Conservation (phyloP, 768 basidiomycete genomes). For the Panus rudis region DNA sequence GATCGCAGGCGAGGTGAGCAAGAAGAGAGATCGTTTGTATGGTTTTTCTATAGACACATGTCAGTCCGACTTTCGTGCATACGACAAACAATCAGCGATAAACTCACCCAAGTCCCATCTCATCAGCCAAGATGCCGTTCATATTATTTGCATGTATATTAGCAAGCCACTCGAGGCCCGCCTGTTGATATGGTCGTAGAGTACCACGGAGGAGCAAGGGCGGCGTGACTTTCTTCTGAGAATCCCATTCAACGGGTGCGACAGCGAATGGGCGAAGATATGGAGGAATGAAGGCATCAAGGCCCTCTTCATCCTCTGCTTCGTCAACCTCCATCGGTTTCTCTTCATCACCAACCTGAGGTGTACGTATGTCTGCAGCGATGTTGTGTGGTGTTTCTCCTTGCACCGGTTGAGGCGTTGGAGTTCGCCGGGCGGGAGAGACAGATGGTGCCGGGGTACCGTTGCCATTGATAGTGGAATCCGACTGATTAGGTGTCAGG, state of each 20-base stretch:
- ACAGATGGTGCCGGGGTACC: no score
- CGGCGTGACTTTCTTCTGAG: constrained; percentile 48
- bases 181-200: constrained; percentile 88
- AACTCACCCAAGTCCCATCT: constrained; percentile 89
- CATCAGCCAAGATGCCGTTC: constrained; percentile 85
- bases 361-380: no score
- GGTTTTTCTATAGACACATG: constrained; percentile 60
- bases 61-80: constrained; percentile 5
- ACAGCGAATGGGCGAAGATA: constrained; percentile 68
- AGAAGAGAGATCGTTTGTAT: constrained; percentile 94
- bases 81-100: background rate
- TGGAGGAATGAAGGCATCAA: constrained; percentile 27
- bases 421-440: no score
- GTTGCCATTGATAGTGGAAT: no score
- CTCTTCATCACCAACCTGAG: constrained; percentile 25
- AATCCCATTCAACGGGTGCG: constrained; percentile 62
- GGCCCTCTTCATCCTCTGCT: constrained; percentile 35
- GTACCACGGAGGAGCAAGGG: constrained; percentile 78
- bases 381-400: no score
- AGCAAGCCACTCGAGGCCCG: constrained; percentile 92
- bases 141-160: constrained; percentile 74
- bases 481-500: no score
- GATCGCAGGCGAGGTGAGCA: constrained; percentile 86
- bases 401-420: no score
- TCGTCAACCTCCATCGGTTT: no score